Evolutionary conservation across 108 stramenopile species (phyloP), one percentile per base, ranked within the genome.

Genomic region (Nitzschia putrida): DNA sequence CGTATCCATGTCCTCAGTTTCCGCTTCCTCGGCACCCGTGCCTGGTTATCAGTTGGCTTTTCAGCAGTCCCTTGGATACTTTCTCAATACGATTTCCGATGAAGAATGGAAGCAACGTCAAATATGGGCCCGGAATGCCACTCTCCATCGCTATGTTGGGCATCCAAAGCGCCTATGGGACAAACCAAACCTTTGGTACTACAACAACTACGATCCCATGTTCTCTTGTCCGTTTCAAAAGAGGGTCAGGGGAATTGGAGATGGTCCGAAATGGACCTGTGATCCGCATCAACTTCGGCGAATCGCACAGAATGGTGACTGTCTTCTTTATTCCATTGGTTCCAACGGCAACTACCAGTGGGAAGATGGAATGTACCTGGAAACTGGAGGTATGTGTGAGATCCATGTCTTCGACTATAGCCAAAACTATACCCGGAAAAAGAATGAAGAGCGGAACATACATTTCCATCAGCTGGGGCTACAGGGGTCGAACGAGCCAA

Each of bases 181-280:
- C 12, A 49, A 66, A 37, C 65, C 50, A 13, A 20, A 87, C 81
- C 71, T 83, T 55, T 76, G 68, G 68, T 80, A 73, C 38, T 50
- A 70, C 7, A 73, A 68, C 53, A 77, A 80, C 21, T 80, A 67
- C 45, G 89, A 90, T 26, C 89, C 89, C 11, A 66, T 70, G 37
- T 83, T 87, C 61, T 61, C 75, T 5, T 90, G 89, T 61, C 74
- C 67, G 18, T 79, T 80, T 61, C 77, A 79, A 57, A 74, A 45
- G 43, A 69, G 84, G 23, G 63, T 90, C 16, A 79, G 84, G 7
- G 65, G 66, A 14, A 26, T 63, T 21, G 82, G 83, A 8, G 85
- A 88, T 68, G 88, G 88, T 10, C 80, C 77, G 44, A 90, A 87
- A 43, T 87, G 89, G 89, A 58, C 78, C 34, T 87, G 86, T 64